Evolutionary conservation across 192 early-diverging fungal species (phyloP).

Genomic region (Jimgerdemannia flammicorona): DNA sequence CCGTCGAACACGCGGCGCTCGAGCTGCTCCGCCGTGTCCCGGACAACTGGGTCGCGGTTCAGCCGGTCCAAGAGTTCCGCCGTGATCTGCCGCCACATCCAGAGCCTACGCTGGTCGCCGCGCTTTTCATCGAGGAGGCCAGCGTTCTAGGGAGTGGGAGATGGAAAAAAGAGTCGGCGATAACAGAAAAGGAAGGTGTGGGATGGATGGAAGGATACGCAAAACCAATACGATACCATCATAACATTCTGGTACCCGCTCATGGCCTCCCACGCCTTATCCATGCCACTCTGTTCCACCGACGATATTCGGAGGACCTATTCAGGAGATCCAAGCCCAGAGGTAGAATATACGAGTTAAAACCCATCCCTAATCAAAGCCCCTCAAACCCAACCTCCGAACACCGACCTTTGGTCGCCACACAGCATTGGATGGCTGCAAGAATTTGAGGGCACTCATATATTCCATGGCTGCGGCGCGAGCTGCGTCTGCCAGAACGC

Average conservation of each 20-base stretch:
- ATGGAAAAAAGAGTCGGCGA: neutral
- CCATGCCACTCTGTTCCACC: slow-evolving; percentile 45
- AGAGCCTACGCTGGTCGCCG: slow-evolving; percentile 55
- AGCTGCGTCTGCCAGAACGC: slow-evolving; percentile 57
- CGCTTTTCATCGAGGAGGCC: slow-evolving; percentile 37
- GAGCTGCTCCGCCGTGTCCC: slow-evolving; percentile 27
- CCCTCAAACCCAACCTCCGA: neutral
- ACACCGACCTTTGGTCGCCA: slow-evolving; percentile 43
- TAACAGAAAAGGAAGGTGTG: neutral
- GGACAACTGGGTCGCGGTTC: slow-evolving; percentile 31
- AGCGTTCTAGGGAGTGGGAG: slow-evolving; percentile 17
- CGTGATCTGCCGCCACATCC: slow-evolving; percentile 71
- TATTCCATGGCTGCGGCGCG: slow-evolving; percentile 66
- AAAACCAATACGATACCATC: slow-evolving; percentile 30
- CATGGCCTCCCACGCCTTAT: slow-evolving; percentile 58
- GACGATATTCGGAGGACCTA: slow-evolving; percentile 59
- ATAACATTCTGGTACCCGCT: slow-evolving; percentile 48
- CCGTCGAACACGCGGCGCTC: slow-evolving; percentile 44
- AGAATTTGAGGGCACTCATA: slow-evolving; percentile 64
- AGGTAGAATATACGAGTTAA: neutral
- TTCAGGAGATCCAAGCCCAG: neutral
- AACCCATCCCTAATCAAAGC: neutral
- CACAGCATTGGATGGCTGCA: slow-evolving; percentile 30
- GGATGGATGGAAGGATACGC: neutral
- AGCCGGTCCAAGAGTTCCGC: slow-evolving; percentile 56